Base-by-base conservation (phyloP, 2,329 filamentous ascomycete species). In the Domatiomyces globalis region DNA sequence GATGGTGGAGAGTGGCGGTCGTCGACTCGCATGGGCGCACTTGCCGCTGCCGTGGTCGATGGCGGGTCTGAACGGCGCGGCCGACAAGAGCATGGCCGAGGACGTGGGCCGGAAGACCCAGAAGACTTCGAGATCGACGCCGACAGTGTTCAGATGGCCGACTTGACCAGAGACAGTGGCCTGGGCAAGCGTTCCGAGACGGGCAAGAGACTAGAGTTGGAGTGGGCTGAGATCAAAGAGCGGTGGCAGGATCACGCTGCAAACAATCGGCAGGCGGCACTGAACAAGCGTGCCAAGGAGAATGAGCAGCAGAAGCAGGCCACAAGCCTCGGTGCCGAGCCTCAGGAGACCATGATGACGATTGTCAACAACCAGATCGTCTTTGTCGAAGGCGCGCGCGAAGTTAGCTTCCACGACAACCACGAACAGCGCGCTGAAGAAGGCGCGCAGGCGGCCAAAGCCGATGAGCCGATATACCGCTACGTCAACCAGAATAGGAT, bases 291-390 rank as follows among this genome's bases (percentile, higher is more conserved):
- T 48, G 51, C 51, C n/a, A 39, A 39, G 12, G 65, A 68, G 49
- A 63, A 67, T 39, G 44, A 64, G 45, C 49, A 56, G 22, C 55
- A 62, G n/a, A 64, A 65, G 47, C 59, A 65, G 50, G 62, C 61
- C 42, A 53, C 58, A 19, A 56, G 62, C 19, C 56, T 56, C 27
- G 54, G 58, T 18, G 55, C 60, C 46, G 53, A 63, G 48, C 27
- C 58, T 9, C 43, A 25, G 5, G 73, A 72, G 4, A 73, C 73
- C 12, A 68, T 69, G 15, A 71, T 78, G 62, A 69, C 72, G 36
- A 67, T 79, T 29, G 74, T 78, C 33, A 77, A 81, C 54, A 79
- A 78, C 22, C 66, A 76, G 53, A 77, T 81, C 56, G 70, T 76
- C 42, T 63, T 78, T 7, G 73, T 78, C 50, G 70, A 73, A 25